phyloP scores from a whole-genome alignment of 495 filamentous ascomycete genomes.

The Sordaria brevicollis region DNA sequence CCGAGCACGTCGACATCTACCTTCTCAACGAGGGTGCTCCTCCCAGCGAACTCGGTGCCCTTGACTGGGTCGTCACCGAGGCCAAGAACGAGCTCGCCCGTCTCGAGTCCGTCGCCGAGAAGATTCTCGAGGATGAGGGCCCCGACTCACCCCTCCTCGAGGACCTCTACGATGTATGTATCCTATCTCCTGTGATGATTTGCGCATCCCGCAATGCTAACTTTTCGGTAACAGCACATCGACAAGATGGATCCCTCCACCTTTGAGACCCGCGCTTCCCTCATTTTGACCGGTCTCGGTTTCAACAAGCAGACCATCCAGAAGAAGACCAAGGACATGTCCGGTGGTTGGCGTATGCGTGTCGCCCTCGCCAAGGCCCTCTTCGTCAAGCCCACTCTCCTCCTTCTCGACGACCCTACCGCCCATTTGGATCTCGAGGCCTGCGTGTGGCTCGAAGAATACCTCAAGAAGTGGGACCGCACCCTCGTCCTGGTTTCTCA shows the following conservation, averaged over 20 bases:
- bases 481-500: slow-evolving; percentile 97
- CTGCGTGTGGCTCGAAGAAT: slow-evolving; percentile 99
- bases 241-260: slow-evolving; percentile 99
- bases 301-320: slow-evolving; percentile 96
- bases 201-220: slow-evolving; percentile 8
- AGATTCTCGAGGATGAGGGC: slow-evolving; percentile 81
- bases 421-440: slow-evolving; percentile 99
- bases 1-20: slow-evolving; percentile 97
- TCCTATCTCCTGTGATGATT: background rate
- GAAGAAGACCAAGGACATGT: slow-evolving; percentile 99
- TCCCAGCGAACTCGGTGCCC: slow-evolving; percentile 72
- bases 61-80: slow-evolving; percentile 95
- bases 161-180: slow-evolving; percentile 88
- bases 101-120: slow-evolving; percentile 80
- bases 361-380: slow-evolving; percentile 95
- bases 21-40: slow-evolving; percentile 97
- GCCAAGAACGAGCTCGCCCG: slow-evolving; percentile 87
- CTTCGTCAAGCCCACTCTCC: slow-evolving; percentile 92
- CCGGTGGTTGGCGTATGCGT: slow-evolving; percentile 99
- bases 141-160: slow-evolving; percentile 85
- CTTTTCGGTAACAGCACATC: slow-evolving; percentile 59
- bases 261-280: slow-evolving; percentile 91
- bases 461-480: slow-evolving; percentile 98
- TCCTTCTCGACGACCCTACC: slow-evolving; percentile 96
- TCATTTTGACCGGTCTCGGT: slow-evolving; percentile 96